phyloP scores from a whole-genome alignment of 768 basidiomycete genomes.

The Leccinum ochraceum region DNA sequence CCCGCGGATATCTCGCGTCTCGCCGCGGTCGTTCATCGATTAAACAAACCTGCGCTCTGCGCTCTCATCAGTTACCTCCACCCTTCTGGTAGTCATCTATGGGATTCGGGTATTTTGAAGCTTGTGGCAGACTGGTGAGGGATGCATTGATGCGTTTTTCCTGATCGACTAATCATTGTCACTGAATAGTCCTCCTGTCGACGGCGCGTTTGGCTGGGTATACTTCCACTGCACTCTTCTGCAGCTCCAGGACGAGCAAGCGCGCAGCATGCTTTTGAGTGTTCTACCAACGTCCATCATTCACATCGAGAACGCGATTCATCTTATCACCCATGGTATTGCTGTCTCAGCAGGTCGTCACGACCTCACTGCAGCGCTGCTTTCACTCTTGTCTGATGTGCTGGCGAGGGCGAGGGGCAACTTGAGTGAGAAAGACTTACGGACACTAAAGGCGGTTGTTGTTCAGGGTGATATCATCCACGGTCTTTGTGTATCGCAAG shows the following conservation, averaged over 20 bases:
- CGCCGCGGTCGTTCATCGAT: conserved; percentile 37
- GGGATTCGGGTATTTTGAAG: conserved; percentile 33
- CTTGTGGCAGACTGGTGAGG: conserved; percentile 31
- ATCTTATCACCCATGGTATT: conserved; percentile 41
- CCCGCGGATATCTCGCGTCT: conserved; percentile 44
- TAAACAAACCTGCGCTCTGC: conserved; percentile 44
- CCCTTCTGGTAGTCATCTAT: conserved; percentile 44
- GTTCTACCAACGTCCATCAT: conserved; percentile 17
- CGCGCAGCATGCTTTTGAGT: conserved; percentile 37
- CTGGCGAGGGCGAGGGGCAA: conserved; percentile 27
- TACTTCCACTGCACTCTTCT: conserved; percentile 38
- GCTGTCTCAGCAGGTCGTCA: conserved; percentile 18
- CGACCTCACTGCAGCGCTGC: conserved; percentile 31
- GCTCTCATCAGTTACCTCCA: conserved; percentile 46
- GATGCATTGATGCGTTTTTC: neutral
- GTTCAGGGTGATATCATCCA: conserved; percentile 35
- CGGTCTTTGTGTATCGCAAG: conserved; percentile 33
- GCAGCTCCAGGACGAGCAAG: conserved; percentile 20
- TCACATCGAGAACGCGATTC: conserved; percentile 39
- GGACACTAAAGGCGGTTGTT: conserved; percentile 45
- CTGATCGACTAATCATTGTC: neutral
- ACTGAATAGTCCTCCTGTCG: conserved; percentile 12
- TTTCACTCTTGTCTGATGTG: conserved; percentile 43
- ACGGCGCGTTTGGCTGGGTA: conserved; percentile 44
- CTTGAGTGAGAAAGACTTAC: conserved; percentile 34